A percentile compares a stretch with the other conserved stretches of the same genome.
Conservation (phyloP, 495 filamentous ascomycete species). For the Penicillium desertorum region DNA sequence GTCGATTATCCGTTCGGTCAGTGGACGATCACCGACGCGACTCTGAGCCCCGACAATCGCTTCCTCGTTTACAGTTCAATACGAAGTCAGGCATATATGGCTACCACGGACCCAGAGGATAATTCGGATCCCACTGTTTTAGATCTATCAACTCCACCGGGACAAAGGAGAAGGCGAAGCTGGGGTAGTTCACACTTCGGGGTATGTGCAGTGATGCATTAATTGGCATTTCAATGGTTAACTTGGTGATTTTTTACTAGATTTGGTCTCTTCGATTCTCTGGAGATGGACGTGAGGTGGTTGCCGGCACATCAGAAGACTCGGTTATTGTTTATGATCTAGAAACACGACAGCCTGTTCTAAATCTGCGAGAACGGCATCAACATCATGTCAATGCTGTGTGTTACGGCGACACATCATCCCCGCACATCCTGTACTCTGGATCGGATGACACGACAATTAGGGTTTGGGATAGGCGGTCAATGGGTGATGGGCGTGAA, state of each 20-base stretch:
- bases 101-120: conserved; percentile 81
- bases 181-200: conserved; percentile 51
- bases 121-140: conserved; percentile 72
- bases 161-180: conserved; percentile 37
- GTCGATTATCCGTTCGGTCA: conserved; percentile 80
- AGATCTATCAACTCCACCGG: conserved; percentile 61
- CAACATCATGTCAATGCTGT: conserved; percentile 93
- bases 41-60: conserved; percentile 86
- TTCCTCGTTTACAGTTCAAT: conserved; percentile 90
- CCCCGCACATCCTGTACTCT: conserved; percentile 93
- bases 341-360: conserved; percentile 68
- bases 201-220: conserved; percentile 31
- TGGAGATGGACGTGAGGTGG: conserved; percentile 86
- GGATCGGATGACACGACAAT: conserved; percentile 73
- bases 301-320: conserved; percentile 77
- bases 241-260: conserved; percentile 41
- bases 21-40: conserved; percentile 96
- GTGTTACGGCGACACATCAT: conserved; percentile 85
- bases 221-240: conserved; percentile 10
- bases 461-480: conserved; percentile 94
- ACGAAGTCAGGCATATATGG: conserved; percentile 74
- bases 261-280: conserved; percentile 94
- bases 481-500: conserved; percentile 81
- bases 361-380: conserved; percentile 72
- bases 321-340: conserved; percentile 94